Percentiles rank a stretch among this genome's conserved stretches.
Conservation (phyloP, 1,139 yeast genomes). For the Kodamaea arcana region DNA sequence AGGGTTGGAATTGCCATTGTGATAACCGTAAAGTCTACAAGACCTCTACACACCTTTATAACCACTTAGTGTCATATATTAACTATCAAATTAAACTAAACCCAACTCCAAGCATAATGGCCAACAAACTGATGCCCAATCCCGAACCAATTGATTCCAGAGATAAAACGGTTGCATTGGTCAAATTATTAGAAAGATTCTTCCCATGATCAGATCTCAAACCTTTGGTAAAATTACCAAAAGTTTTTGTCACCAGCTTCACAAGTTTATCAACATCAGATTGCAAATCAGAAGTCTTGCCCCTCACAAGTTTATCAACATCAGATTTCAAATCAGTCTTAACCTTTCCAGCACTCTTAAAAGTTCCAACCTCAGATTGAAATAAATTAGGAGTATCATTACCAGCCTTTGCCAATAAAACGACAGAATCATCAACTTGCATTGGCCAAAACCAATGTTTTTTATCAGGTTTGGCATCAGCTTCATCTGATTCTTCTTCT, state of each 20-base stretch:
- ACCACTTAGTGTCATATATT: background rate
- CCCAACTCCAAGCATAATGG: background rate
- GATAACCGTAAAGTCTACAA: too few relatives aligned
- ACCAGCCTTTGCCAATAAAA: conserved; percentile 3
- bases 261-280: too few relatives aligned
- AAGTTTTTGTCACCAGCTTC: too few relatives aligned
- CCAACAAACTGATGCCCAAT: background rate
- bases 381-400: conserved; percentile 2
- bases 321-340: too few relatives aligned
- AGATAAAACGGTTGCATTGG: background rate
- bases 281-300: too few relatives aligned
- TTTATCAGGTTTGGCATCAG: background rate
- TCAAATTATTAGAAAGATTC: background rate
- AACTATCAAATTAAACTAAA: background rate
- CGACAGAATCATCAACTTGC: conserved; percentile 2
- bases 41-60: too few relatives aligned
- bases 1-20: too few relatives aligned
- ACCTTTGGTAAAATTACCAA: too few relatives aligned
- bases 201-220: too few relatives aligned
- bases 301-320: too few relatives aligned
- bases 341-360: too few relatives aligned
- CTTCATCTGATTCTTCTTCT: conserved; percentile 1
- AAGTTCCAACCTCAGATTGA: background rate
- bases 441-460: conserved; percentile 5
- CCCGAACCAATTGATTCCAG: background rate